Evolutionary conservation across 1,284 basidiomycete species (phyloP).

Genomic region (Ceratobasidium sp.): DNA sequence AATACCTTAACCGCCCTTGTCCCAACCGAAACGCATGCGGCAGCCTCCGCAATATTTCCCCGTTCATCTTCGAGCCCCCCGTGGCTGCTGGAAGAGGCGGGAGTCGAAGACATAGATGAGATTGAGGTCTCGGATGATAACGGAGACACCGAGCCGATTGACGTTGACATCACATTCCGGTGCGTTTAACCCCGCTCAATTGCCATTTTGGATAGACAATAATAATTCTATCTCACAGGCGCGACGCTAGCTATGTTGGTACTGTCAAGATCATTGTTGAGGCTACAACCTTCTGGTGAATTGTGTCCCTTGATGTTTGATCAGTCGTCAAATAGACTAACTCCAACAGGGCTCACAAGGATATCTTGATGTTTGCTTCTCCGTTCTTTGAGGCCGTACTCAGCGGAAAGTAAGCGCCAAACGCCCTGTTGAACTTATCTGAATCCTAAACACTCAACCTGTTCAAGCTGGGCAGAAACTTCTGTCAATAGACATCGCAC

Average conservation of each 20-base stretch:
- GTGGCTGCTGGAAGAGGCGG: conserved; percentile 78
- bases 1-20: conserved; percentile 81
- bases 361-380: conserved; percentile 84
- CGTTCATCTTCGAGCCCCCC: conserved; percentile 79
- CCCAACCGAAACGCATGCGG: conserved; percentile 85
- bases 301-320: conserved; percentile 41
- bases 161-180: conserved; percentile 79
- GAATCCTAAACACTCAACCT: not conserved
- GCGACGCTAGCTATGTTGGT: conserved; percentile 72
- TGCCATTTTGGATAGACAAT: not conserved
- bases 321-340: conserved; percentile 19
- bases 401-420: conserved; percentile 69
- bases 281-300: conserved; percentile 84
- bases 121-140: conserved; percentile 47
- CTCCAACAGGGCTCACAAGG: conserved; percentile 79
- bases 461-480: conserved; percentile 52
- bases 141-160: conserved; percentile 63
- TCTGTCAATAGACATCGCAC: conserved; percentile 66
- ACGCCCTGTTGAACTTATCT: conserved; percentile 1
- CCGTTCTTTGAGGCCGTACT: conserved; percentile 88
- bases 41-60: conserved; percentile 79
- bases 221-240: not conserved
- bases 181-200: conserved; percentile 52
- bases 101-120: conserved; percentile 67
- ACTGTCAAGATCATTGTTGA: conserved; percentile 88